Conservation (phyloP, 108 stramenopile species). For the Stephanodiscus minutulus region DNA sequence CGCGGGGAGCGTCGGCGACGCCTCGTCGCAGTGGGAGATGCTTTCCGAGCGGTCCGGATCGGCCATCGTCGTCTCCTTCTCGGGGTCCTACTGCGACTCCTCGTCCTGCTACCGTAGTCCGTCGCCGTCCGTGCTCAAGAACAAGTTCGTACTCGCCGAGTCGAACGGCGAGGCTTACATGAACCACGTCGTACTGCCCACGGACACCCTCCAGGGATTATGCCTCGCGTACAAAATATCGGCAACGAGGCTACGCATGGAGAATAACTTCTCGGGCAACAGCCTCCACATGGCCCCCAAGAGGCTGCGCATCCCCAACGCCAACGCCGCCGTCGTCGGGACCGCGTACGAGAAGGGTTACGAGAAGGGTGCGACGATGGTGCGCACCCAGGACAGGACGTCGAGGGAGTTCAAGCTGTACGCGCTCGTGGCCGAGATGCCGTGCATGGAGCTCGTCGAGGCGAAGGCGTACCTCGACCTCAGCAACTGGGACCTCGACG, state of each 20-base stretch:
- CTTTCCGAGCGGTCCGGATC: conserved; percentile 45
- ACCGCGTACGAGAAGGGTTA: conserved; percentile 27
- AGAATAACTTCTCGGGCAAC: conserved; percentile 59
- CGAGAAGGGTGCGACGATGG: conserved; percentile 50
- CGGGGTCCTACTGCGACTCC: conserved; percentile 29
- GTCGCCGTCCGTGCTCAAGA: conserved; percentile 33
- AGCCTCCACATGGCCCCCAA: conserved; percentile 76
- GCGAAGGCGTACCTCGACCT: conserved; percentile 77
- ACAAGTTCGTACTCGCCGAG: conserved; percentile 47
- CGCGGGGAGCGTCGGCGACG: neutral
- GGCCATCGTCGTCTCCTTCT: conserved; percentile 39
- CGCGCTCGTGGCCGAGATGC: conserved; percentile 72
- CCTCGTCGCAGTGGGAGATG: conserved; percentile 37
- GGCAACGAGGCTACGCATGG: conserved; percentile 31
- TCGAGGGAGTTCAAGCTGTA: conserved; percentile 83
- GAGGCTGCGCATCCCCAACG: conserved; percentile 72
- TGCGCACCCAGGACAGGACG: conserved; percentile 80
- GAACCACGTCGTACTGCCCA: conserved; percentile 56
- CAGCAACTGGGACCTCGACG: conserved; percentile 81
- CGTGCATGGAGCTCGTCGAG: conserved; percentile 59
- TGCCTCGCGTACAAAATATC: conserved; percentile 84
- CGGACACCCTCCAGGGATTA: conserved; percentile 87
- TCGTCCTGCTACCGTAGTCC: conserved; percentile 15
- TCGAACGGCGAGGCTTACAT: conserved; percentile 34
- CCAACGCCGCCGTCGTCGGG: neutral